Base-by-base conservation (phyloP, 2,329 filamentous ascomycete genomes). In the Myriangium duriaei region DNA sequence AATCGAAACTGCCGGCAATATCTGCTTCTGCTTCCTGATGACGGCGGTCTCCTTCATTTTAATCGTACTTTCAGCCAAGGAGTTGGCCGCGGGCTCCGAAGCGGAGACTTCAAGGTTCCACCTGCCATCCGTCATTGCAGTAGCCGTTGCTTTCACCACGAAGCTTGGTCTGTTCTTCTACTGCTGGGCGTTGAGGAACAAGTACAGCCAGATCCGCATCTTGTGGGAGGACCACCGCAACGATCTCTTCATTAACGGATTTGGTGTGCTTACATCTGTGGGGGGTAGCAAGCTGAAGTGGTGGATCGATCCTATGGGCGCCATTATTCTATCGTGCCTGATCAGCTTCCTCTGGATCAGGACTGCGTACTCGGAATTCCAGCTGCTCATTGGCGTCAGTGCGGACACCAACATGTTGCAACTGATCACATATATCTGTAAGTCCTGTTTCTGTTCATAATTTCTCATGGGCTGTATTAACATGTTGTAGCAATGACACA, bases 221-320 rank as follows among this genome's bases (percentile, higher is more conserved):
- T 67, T 96, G 11, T 95, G 86, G 87, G 83, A 93, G 59, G 88
- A 96, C 54, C 91, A 98, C 63, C 79, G 91, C 44, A 98, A 98
- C 55, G 91, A 98, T 55, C 68, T 98, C n/a, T 69, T 94, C 51
- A 85, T 98, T 70, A 98, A 96, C 58, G 85, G 85, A 65, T 95
- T 39, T 67, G 68, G 43, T 73, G 77, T 96, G 46, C 61, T 95
- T 39, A 95, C 87, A 1, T 88, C 82, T 2, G 79, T 95, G n/a
- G 83, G 85, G 39, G 91, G 91, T 21, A 76, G 78, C 46, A 92
- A 93, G 65, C 67, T 96, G 14, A 42, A 47, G 34, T 95, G 88
- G 88, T 96, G 85, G 84, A 77, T 98, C 47, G 91, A 98, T 61
- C 86, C 91, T 0, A 76, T 82, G 64, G 91, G 91, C 30, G 88